phyloP scores from a whole-genome alignment of 2,329 filamentous ascomycete genomes.

The Aspergillus proliferans region DNA sequence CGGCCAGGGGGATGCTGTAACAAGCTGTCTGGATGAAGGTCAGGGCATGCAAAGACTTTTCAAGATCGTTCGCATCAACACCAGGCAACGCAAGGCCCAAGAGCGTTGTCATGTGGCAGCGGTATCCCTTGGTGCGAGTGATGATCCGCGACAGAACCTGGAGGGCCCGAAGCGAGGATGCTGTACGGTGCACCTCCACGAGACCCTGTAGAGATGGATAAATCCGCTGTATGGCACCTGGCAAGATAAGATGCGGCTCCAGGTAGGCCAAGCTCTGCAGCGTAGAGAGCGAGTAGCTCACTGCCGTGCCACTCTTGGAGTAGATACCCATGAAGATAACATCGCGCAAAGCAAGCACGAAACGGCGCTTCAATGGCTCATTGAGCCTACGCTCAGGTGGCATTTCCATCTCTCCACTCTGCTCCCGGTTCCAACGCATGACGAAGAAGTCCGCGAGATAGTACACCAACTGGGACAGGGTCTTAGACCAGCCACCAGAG shows the following conservation, averaged over 20 bases:
- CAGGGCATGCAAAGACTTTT: conserved; percentile 90
- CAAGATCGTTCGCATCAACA: conserved; percentile 94
- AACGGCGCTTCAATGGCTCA: conserved; percentile 74
- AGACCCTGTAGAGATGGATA: conserved; percentile 95
- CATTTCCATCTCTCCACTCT: conserved; percentile 83
- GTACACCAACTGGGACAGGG: conserved; percentile 82
- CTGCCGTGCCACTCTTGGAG: conserved; percentile 85
- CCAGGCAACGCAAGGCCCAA: conserved; percentile 89
- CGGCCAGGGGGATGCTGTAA: conserved; percentile 89
- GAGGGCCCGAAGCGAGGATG: conserved; percentile 83
- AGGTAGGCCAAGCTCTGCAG: conserved; percentile 84
- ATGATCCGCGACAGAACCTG: conserved; percentile 90
- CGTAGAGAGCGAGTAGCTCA: conserved; percentile 85
- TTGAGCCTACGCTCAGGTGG: conserved; percentile 74
- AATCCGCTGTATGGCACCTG: conserved; percentile 88
- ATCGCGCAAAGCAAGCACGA: conserved; percentile 81
- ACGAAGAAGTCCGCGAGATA: conserved; percentile 95
- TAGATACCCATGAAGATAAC: conserved; percentile 98
- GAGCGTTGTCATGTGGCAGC: conserved; percentile 90
- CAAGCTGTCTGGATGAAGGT: conserved; percentile 94
- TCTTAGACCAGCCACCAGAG: conserved; percentile 82
- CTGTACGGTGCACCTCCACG: conserved; percentile 93
- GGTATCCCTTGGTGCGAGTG: conserved; percentile 87
- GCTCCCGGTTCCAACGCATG: conserved; percentile 93
- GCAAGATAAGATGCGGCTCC: conserved; percentile 84